A percentile compares a stretch with the other conserved stretches of the same genome.
Evolutionary conservation across 768 basidiomycete genomes (phyloP).

Genomic region (Exsudoporus frostii): DNA sequence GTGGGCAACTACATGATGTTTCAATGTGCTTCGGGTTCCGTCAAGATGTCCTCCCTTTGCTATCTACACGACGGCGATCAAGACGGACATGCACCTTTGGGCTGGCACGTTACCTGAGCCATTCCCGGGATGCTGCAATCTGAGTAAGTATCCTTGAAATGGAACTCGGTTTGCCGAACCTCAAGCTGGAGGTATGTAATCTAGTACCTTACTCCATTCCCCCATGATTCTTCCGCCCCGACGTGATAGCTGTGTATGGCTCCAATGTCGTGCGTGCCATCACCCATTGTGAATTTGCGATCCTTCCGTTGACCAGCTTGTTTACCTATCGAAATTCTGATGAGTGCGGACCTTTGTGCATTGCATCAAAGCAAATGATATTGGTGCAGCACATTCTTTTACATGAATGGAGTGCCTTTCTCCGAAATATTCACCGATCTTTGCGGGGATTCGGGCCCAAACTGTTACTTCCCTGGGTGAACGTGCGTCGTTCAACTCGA

Average conservation of each 20-base stretch:
- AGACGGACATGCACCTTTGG: slow-evolving; percentile 20
- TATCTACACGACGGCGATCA: slow-evolving; percentile 24
- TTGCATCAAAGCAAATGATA: background rate
- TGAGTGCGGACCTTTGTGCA: background rate
- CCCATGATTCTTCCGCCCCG: slow-evolving; percentile 9
- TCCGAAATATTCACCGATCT: slow-evolving; percentile 7
- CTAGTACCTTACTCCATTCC: background rate
- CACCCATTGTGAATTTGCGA: background rate
- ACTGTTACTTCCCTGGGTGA: background rate
- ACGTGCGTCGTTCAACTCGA: background rate
- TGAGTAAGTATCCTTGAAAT: slow-evolving; percentile 4
- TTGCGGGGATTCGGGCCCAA: slow-evolving; percentile 1
- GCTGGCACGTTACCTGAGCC: slow-evolving; percentile 9
- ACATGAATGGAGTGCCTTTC: background rate
- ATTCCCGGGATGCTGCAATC: background rate
- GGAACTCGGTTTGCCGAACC: slow-evolving; percentile 6
- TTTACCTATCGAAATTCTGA: background rate
- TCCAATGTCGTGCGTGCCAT: background rate
- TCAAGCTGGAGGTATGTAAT: slow-evolving; percentile 14
- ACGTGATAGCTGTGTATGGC: slow-evolving; percentile 19
- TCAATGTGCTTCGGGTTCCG: slow-evolving; percentile 1
- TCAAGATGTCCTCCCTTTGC: slow-evolving; percentile 6
- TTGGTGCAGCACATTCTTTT: background rate
- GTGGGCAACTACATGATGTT: background rate
- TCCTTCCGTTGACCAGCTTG: background rate